phyloP scores from a whole-genome alignment of 257 asterid species.

The Solanum okadae region DNA sequence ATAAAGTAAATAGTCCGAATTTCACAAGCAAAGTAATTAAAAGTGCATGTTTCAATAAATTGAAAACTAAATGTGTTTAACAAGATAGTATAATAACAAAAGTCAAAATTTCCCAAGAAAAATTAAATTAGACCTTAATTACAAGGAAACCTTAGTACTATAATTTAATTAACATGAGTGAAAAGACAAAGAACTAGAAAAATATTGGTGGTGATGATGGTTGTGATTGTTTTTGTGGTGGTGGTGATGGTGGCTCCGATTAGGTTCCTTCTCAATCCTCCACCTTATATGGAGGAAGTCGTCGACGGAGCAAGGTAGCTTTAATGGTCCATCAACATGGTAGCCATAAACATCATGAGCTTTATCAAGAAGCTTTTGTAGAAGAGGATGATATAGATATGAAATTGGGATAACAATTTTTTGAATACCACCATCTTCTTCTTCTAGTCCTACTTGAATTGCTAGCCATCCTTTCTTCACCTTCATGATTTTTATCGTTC shows the following conservation, averaged over 20 bases:
- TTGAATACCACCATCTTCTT: slow-evolving; percentile 15
- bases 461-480: slow-evolving; percentile 20
- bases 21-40: not conserved
- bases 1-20: not conserved
- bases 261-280: slow-evolving; percentile 28
- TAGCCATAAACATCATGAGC: slow-evolving; percentile 38
- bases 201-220: slow-evolving; percentile 4
- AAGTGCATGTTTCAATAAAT: not conserved
- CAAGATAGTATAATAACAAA: not conserved
- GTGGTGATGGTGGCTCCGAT: not conserved
- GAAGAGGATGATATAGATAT: slow-evolving; percentile 25
- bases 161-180: slow-evolving; percentile 9
- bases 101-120: not conserved
- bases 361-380: slow-evolving; percentile 26
- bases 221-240: slow-evolving; percentile 9
- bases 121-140: not conserved
- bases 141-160: not conserved
- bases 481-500: not conserved
- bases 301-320: slow-evolving; percentile 31
- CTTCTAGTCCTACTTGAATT: slow-evolving; percentile 29
- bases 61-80: not conserved
- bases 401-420: slow-evolving; percentile 30
- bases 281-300: slow-evolving; percentile 39
- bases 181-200: slow-evolving; percentile 16
- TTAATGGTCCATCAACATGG: slow-evolving; percentile 22